Conservation (phyloP, 192 early-diverging fungal species). For the Coemansia sp. region DNA sequence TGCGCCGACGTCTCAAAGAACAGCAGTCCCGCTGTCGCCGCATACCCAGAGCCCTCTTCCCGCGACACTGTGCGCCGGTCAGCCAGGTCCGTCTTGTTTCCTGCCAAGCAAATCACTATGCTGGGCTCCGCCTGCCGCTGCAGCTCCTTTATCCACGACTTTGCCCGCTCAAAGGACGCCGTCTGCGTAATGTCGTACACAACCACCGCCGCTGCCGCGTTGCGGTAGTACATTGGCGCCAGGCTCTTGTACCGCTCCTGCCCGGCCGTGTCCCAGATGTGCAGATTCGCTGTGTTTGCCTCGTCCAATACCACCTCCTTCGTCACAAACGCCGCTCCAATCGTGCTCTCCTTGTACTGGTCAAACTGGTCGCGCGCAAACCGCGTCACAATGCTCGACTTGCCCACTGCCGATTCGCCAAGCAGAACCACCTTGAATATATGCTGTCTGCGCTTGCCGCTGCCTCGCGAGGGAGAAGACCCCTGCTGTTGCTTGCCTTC, state of each 20-base stretch:
- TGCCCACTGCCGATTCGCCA: constrained; percentile 93
- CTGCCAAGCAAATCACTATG: constrained; percentile 91
- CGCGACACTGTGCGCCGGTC: constrained; percentile 64
- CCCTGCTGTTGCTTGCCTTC: not conserved
- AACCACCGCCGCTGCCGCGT: constrained; percentile 93
- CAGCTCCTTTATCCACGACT: constrained; percentile 94
- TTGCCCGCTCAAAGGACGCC: constrained; percentile 85
- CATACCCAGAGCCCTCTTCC: constrained; percentile 75
- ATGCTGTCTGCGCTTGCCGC: constrained; percentile 60
- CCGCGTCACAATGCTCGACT: constrained; percentile 90
- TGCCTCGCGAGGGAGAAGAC: not conserved
- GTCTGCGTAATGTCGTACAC: constrained; percentile 91
- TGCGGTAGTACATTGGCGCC: constrained; percentile 95
- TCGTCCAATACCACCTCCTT: constrained; percentile 87
- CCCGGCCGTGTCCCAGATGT: constrained; percentile 90
- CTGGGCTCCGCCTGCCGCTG: constrained; percentile 86
- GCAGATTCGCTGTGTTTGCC: constrained; percentile 67
- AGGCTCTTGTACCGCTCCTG: constrained; percentile 97
- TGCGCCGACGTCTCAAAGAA: constrained; percentile 91
- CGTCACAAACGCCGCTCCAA: constrained; percentile 86
- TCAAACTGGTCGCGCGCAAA: constrained; percentile 91
- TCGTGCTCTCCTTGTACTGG: constrained; percentile 97
- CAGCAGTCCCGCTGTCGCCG: constrained; percentile 69
- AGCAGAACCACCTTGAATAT: constrained; percentile 95
- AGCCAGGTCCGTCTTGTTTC: constrained; percentile 92